Evolutionary conservation across 202 grass and related monocot species (phyloP).

Genomic region (Dendrocalamus latiflorus): DNA sequence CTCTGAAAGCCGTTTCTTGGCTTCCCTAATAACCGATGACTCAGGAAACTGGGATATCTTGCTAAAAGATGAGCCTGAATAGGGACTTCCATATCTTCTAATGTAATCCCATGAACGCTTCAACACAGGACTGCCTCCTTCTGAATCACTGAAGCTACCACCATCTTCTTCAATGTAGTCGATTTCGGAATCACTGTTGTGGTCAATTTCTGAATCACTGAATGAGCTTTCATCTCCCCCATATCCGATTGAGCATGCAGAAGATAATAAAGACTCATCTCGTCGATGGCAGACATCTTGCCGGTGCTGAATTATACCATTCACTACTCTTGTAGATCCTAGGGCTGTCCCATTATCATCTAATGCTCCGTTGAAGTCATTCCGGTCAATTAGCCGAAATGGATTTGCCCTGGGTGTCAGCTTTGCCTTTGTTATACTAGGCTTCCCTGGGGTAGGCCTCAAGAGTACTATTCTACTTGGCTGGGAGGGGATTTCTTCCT

Average conservation of each 20-base stretch:
- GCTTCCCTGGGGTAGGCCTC: slow-evolving; percentile 67
- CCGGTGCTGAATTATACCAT: slow-evolving; percentile 14
- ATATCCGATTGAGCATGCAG: slow-evolving; percentile 62
- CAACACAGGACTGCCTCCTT: slow-evolving; percentile 41
- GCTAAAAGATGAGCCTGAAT: slow-evolving; percentile 55
- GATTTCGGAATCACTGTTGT: slow-evolving; percentile 42
- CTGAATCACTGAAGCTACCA: slow-evolving; percentile 49
- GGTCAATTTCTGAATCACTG: slow-evolving; percentile 44
- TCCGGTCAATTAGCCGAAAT: slow-evolving; percentile 28
- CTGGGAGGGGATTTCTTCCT: slow-evolving; percentile 35
- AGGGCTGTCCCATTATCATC: not conserved
- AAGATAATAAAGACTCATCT: slow-evolving; percentile 69
- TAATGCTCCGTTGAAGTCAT: slow-evolving; percentile 11
- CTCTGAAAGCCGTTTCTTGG: slow-evolving; percentile 78
- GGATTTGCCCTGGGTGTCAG: slow-evolving; percentile 24
- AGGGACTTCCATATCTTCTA: slow-evolving; percentile 53
- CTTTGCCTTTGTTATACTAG: slow-evolving; percentile 27
- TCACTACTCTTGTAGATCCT: not conserved
- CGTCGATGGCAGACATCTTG: slow-evolving; percentile 31
- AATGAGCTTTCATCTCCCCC: slow-evolving; percentile 79
- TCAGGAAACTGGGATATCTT: slow-evolving; percentile 48
- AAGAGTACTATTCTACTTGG: slow-evolving; percentile 74
- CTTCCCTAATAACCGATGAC: slow-evolving; percentile 72
- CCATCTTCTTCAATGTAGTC: slow-evolving; percentile 49
- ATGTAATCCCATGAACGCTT: slow-evolving; percentile 51